Conservation (phyloP, 2,329 filamentous ascomycete species). For the Hortaea sp. region DNA sequence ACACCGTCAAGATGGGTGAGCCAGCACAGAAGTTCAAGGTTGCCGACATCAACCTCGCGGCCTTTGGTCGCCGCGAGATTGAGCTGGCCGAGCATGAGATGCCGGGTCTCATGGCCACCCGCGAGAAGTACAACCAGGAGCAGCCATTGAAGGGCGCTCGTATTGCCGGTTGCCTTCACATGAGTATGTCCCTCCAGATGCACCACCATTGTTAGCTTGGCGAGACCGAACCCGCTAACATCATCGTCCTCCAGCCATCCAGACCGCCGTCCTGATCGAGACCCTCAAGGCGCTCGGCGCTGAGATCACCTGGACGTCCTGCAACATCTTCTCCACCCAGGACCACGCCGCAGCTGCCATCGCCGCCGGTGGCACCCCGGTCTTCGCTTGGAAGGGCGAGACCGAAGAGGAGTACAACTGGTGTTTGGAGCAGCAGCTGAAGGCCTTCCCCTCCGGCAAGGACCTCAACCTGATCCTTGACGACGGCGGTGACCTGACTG, state of each 20-base stretch:
- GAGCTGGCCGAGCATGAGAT: constrained; percentile 88
- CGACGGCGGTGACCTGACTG: constrained; percentile 93
- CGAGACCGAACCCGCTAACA: neutral
- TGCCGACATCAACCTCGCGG: constrained; percentile 90
- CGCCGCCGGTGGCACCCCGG: constrained; percentile 82
- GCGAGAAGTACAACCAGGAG: constrained; percentile 79
- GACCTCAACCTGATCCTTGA: constrained; percentile 98
- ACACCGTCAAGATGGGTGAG: constrained; percentile 36
- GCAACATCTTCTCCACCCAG: constrained; percentile 99
- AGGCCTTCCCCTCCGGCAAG: constrained; percentile 93
- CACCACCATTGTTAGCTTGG: neutral
- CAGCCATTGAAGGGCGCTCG: constrained; percentile 91
- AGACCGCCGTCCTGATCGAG: constrained; percentile 98
- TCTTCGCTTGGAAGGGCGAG: constrained; percentile 81
- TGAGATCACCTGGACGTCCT: constrained; percentile 97
- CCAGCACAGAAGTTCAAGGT: constrained; percentile 96
- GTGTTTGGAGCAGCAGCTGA: constrained; percentile 97
- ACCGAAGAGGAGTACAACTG: constrained; percentile 99
- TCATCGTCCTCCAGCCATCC: constrained; percentile 61
- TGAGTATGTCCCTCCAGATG: constrained; percentile 50
- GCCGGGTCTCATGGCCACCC: constrained; percentile 95
- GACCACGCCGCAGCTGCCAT: constrained; percentile 97
- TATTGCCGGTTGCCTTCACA: constrained; percentile 97
- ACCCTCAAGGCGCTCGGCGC: constrained; percentile 89
- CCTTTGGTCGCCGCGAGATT: constrained; percentile 98